Base-by-base conservation (phyloP, 192 early-diverging fungal genomes). In the Dissophora ornata region DNA sequence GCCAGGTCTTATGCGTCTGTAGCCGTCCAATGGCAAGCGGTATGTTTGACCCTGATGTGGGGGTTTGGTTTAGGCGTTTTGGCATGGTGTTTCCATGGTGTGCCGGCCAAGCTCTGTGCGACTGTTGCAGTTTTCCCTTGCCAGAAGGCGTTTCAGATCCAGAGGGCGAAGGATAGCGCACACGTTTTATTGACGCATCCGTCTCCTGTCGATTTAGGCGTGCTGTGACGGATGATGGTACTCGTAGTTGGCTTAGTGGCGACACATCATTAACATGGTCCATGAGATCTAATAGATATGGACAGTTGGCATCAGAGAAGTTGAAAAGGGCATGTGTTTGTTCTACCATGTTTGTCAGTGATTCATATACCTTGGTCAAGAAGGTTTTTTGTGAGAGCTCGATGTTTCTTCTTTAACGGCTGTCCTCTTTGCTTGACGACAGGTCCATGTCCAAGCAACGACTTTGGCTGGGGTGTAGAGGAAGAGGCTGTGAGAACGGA, bases 391-490 rank as follows among this genome's bases (percentile, higher is more conserved):
- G 69, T 26, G 33, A 63, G 54, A 4, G 46, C 19, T 18, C 44
- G n/a, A 0, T 50, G 26, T 7, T n/a, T 68, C 9, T 16, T 8
- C 19, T 42, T 48, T 49, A 54, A 38, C 18, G 36, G 25, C 8
- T 26, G 21, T 30, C 21, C 22, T 10, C 62, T 44, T 22, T 34
- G 47, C 15, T 42, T 57, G 5, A 50, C 16, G 22, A 24, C 26
- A 0, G 70, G 62, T 21, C 62, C 70, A 54, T 65, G 55, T 51
- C 70, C 70, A 4, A 65, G 46, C 5, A 57, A 25, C 25, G 70
- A 64, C 56, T 74, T 74, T 21, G 54, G 40, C 19, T 44, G 45
- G 32, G 28, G 30, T 44, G 42, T 16, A 16, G 42, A 38, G 2
- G 54, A 46, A 1, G 60, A 51, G 11, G 29, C 18, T 55, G 34